Evolutionary conservation across 805 yeast species (phyloP).

Genomic region (Pichia californica): DNA sequence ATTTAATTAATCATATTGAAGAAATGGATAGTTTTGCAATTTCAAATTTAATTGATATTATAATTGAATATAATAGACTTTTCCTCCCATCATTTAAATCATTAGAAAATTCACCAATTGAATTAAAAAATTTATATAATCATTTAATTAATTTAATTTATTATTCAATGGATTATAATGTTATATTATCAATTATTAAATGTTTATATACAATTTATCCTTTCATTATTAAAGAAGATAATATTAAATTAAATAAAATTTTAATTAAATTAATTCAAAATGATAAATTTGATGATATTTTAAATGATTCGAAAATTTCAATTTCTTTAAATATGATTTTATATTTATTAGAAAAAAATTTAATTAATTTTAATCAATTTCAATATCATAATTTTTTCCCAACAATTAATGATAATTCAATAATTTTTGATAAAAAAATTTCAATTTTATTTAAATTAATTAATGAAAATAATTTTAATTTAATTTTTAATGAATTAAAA

Average conservation of each 20-base stretch:
- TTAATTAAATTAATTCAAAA: slow-evolving; percentile 31
- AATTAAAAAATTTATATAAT: slow-evolving; percentile 48
- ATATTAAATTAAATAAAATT: slow-evolving; percentile 43
- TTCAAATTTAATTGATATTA: slow-evolving; percentile 47
- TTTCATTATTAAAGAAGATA: slow-evolving; percentile 35
- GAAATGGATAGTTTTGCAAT: slow-evolving; percentile 74
- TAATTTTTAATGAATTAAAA: slow-evolving; percentile 56
- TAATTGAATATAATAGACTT: slow-evolving; percentile 58
- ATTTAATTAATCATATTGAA: slow-evolving; percentile 30
- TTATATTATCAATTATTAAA: slow-evolving; percentile 53
- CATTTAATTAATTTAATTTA: slow-evolving; percentile 38
- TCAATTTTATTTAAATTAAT: slow-evolving; percentile 55
- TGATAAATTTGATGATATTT: background rate
- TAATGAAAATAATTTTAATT: slow-evolving; percentile 43
- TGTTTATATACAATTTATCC: slow-evolving; percentile 56
- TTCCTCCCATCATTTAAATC: slow-evolving; percentile 37
- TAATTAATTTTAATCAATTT: slow-evolving; percentile 31
- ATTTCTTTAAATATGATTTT: slow-evolving; percentile 16
- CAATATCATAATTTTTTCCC: slow-evolving; percentile 47
- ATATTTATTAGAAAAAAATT: slow-evolving; percentile 24
- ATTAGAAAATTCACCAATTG: slow-evolving; percentile 27
- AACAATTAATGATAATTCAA: slow-evolving; percentile 44
- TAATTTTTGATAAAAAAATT: slow-evolving; percentile 47
- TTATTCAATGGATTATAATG: slow-evolving; percentile 50
- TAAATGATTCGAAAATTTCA: slow-evolving; percentile 5